Evolutionary conservation across 805 yeast species (phyloP).

Genomic region (Candida stauntonica): DNA sequence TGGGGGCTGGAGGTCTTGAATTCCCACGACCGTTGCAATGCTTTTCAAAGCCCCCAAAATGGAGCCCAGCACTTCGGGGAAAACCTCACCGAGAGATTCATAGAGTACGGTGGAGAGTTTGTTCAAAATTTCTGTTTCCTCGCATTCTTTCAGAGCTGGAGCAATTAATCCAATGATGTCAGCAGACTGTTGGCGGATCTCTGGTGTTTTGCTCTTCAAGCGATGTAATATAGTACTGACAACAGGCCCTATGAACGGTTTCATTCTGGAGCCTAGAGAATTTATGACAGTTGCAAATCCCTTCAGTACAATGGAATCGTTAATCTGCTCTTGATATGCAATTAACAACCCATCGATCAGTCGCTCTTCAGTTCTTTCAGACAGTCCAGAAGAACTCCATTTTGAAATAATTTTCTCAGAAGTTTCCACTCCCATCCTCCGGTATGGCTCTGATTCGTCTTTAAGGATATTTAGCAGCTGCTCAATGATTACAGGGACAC

Average conservation of each 20-base stretch:
- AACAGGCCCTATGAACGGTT: constrained; percentile 69
- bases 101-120: constrained; percentile 73
- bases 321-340: constrained; percentile 78
- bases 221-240: constrained; percentile 69
- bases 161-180: constrained; percentile 67
- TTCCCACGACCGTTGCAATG: constrained; percentile 57
- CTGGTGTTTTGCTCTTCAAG: constrained; percentile 64
- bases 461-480: constrained; percentile 54
- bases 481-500: constrained; percentile 56
- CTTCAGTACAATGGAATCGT: constrained; percentile 50
- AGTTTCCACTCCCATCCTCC: constrained; percentile 76
- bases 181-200: constrained; percentile 79
- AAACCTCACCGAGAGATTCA: constrained; percentile 91
- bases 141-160: constrained; percentile 60
- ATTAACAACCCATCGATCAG: constrained; percentile 76
- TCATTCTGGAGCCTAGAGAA: constrained; percentile 58
- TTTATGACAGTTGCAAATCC: constrained; percentile 62
- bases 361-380: constrained; percentile 53
- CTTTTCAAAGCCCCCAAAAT: constrained; percentile 65
- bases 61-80: constrained; percentile 90
- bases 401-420: constrained; percentile 48
- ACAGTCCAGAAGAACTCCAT: constrained; percentile 55
- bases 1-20: constrained; percentile 70
- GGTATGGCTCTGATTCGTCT: constrained; percentile 77
- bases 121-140: constrained; percentile 55